Base-by-base conservation (phyloP, 768 basidiomycete species). In the Auriscalpium orientale region DNA sequence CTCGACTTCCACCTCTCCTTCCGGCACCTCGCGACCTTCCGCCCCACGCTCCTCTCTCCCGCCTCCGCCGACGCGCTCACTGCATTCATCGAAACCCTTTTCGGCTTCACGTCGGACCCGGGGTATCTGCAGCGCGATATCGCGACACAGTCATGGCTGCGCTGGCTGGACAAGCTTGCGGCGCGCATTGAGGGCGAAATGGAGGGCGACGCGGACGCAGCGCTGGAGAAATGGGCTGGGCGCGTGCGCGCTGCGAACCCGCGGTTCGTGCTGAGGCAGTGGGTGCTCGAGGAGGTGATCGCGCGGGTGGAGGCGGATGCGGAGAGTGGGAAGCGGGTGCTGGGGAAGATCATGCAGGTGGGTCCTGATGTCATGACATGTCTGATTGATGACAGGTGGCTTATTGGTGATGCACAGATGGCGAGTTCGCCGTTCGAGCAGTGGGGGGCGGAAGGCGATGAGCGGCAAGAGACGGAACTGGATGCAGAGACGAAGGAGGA, bases 251-350 rank as follows among this genome's bases (percentile, higher is more conserved):
- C 76, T 37, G 79, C 81, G 33, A 99, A 99, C 67, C 97, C 97
- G 16, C 77, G 94, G 37, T 98, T 99, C 70, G 84, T 95, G 36
- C 70, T 98, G 57, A 76, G 97, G 57, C 97, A 98, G 70, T 98
- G 97, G 97, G 73, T 98, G 9, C 76, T 99, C 36, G 94, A 98
- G 68, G 95, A 98, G 65, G 86, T 91, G 21, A 98, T 98, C 66
- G 70, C 72, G 58, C 79, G 79, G 60, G 80, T 92, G 2, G 89
- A 93, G 66, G 70, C 71, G 57, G 88, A 93, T 63, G 66, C 74
- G 10, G 72, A 74, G 20, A 79, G 72, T 56, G 88, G 87, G 49
- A 85, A 83, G 72, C 74, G 78, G 56, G 72, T 88, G 3, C 72
- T 98, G 51, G 83, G 83, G 12, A 91, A 91, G 70, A 87, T 97